Percentiles rank a stretch among this genome's conserved stretches.
phyloP scores from a whole-genome alignment of 352 stramenopile genomes.

The Globisporangium apiculatum region DNA sequence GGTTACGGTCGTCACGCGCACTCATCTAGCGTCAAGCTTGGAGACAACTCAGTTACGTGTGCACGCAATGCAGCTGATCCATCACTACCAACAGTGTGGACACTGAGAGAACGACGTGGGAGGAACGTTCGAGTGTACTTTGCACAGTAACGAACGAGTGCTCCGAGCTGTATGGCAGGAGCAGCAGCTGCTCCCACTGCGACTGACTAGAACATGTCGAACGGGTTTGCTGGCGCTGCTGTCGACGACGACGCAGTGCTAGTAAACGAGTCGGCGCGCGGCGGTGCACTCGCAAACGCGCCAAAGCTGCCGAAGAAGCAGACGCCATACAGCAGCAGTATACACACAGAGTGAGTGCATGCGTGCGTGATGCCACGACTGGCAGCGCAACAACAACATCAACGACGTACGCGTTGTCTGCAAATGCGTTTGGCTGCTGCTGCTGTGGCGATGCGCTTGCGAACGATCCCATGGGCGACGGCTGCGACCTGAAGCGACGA shows the following conservation, averaged over 20 bases:
- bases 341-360: not conserved
- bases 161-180: no score
- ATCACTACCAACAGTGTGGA: no score
- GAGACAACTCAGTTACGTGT: no score
- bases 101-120: no score
- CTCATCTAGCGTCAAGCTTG: no score
- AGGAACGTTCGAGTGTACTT: no score
- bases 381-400: no score
- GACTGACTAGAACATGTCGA: slow-evolving; percentile 71
- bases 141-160: no score
- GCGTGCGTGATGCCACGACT: not conserved
- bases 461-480: slow-evolving; percentile 31
- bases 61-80: no score
- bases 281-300: slow-evolving; percentile 26
- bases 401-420: slow-evolving; percentile 34
- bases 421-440: slow-evolving; percentile 25
- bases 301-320: slow-evolving; percentile 18
- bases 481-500: slow-evolving; percentile 10
- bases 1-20: no score
- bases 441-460: slow-evolving; percentile 16
- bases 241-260: slow-evolving; percentile 7
- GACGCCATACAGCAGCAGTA: not conserved
- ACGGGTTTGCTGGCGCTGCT: slow-evolving; percentile 55
- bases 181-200: no score
- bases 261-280: slow-evolving; percentile 23